phyloP scores from a whole-genome alignment of 495 filamentous ascomycete species.

The Usnea hakonensis region DNA sequence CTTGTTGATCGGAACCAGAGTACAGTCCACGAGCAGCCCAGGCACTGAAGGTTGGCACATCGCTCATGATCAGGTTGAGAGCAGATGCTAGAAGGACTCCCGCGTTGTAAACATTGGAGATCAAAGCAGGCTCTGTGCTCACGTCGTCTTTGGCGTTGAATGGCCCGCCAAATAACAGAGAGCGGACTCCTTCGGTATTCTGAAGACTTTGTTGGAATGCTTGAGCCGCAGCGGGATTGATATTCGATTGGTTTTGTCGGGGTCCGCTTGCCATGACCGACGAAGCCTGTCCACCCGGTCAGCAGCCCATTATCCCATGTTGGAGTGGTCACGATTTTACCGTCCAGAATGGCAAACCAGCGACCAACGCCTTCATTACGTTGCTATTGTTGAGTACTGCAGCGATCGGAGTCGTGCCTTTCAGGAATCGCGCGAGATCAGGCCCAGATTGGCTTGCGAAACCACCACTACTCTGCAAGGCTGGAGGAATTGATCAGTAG shows the following conservation, averaged over 20 bases:
- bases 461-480: neutral
- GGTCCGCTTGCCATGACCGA: neutral
- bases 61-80: neutral
- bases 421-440: neutral
- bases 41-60: constrained; percentile 1
- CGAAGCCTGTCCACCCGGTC: neutral
- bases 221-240: neutral
- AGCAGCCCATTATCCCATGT: neutral
- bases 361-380: neutral
- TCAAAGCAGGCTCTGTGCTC: neutral
- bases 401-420: neutral
- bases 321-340: neutral
- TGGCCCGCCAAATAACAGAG: neutral
- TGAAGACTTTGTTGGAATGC: neutral
- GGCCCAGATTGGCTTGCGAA: neutral
- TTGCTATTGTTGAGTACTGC: neutral
- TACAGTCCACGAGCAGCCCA: neutral
- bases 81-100: neutral
- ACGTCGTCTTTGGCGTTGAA: neutral
- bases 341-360: constrained; percentile 6
- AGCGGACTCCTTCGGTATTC: neutral
- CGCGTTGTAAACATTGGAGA: neutral
- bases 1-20: neutral
- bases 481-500: neutral
- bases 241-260: neutral